A percentile compares a stretch with the other conserved stretches of the same genome.
Conservation (phyloP, 176 grass and related monocot genomes). For the Carex parvula region DNA sequence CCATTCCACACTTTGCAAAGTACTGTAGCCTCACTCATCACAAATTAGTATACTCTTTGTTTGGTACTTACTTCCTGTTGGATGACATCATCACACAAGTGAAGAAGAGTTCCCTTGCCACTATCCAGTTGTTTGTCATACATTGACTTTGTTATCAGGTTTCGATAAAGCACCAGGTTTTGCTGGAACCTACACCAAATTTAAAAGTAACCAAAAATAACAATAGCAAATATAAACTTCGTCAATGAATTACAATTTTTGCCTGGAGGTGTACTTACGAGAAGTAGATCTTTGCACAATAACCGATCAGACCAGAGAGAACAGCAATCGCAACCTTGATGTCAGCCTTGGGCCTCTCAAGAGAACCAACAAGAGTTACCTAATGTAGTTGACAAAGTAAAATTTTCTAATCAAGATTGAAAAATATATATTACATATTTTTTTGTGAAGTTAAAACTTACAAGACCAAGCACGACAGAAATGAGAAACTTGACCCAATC, state of each 20-base stretch:
- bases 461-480: conserved; percentile 83
- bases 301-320: conserved; percentile 79
- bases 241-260: not conserved
- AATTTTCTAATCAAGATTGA: conserved; percentile 31
- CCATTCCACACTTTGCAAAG: no score
- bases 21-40: no score
- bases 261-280: conserved; percentile 43
- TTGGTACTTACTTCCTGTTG: conserved; percentile 76
- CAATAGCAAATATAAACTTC: not conserved
- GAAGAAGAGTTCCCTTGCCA: conserved; percentile 87
- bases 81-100: conserved; percentile 92
- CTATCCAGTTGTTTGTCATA: conserved; percentile 98
- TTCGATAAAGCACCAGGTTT: conserved; percentile 73
- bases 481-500: conserved; percentile 94
- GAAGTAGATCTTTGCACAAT: conserved; percentile 91
- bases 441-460: conserved; percentile 36
- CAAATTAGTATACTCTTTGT: not conserved
- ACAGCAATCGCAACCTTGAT: conserved; percentile 76
- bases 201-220: conserved; percentile 4
- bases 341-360: conserved; percentile 97
- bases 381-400: conserved; percentile 28
- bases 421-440: conserved; percentile 9
- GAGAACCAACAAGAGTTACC: conserved; percentile 77
- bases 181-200: conserved; percentile 68
- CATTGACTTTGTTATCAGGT: conserved; percentile 92